phyloP scores from a whole-genome alignment of 495 filamentous ascomycete species.

The Aspergillus ostianus region DNA sequence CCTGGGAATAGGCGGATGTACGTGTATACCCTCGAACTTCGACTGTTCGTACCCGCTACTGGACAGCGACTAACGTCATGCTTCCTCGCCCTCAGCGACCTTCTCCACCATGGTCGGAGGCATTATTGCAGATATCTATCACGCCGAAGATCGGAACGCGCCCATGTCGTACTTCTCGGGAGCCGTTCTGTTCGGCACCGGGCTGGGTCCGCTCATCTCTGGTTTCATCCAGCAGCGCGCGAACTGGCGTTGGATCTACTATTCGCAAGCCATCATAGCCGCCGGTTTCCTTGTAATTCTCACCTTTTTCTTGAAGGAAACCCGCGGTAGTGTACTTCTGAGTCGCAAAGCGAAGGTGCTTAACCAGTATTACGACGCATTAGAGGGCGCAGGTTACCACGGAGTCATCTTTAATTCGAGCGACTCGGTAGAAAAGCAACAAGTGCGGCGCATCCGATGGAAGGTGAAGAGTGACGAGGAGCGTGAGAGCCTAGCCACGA shows the following conservation, averaged over 20 bases:
- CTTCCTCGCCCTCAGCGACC: conserved; percentile 43
- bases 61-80: neutral
- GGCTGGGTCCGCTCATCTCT: conserved; percentile 70
- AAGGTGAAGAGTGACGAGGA: conserved; percentile 83
- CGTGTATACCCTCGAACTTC: conserved; percentile 8
- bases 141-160: conserved; percentile 73
- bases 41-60: conserved; percentile 7
- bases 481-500: conserved; percentile 61
- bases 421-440: conserved; percentile 29
- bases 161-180: conserved; percentile 88
- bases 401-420: conserved; percentile 51
- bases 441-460: conserved; percentile 70
- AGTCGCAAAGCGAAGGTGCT: conserved; percentile 69
- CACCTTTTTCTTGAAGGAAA: conserved; percentile 73
- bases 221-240: conserved; percentile 66
- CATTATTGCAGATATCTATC: conserved; percentile 85
- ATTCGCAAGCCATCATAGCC: conserved; percentile 72
- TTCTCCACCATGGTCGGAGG: conserved; percentile 94
- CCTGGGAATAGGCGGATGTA: conserved; percentile 66
- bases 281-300: conserved; percentile 61
- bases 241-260: conserved; percentile 89
- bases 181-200: conserved; percentile 75
- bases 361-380: conserved; percentile 76
- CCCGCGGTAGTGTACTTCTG: conserved; percentile 77
- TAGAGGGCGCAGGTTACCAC: conserved; percentile 64